phyloP scores from a whole-genome alignment of 345 rosid genomes.

The sweet orange (Citrus sinensis) region DVS_A1.0 CM039167.1:4220001-4220500 shows the following conservation, averaged over 20 bases:
- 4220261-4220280: neutral
- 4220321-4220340: no score
- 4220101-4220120: conserved; percentile 9
- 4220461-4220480: neutral
- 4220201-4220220: neutral
- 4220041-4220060: neutral
- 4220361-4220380: no score
- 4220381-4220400: no score
- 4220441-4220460: no score
- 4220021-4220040: neutral
- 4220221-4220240: neutral
- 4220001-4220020: neutral
- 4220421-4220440: no score
- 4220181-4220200: neutral
- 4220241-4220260: neutral
- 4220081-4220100: neutral
- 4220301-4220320: no score
- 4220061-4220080: neutral
- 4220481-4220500: neutral
- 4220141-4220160: neutral
- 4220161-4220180: neutral
- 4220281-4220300: no score
- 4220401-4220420: no score
- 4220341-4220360: no score
- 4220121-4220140: neutral